These are phyloP conservation scores for Aegilops bicornis DNA, from an alignment of 176 grass and related monocot species.

Conservation along the genomic window DNA sequence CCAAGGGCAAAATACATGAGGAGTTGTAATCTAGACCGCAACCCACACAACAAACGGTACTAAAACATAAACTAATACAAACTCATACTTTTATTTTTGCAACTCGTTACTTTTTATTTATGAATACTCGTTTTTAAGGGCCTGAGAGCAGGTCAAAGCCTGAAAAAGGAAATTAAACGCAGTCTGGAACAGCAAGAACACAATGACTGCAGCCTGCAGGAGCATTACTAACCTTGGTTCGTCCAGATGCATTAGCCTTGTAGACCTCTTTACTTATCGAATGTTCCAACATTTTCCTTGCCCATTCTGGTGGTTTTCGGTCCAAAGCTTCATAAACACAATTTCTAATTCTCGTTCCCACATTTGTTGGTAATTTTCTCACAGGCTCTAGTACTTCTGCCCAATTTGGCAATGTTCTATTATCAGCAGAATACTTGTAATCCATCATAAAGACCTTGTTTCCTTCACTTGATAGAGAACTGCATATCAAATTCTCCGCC, in stretches of 20 bases:
- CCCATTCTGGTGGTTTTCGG: conserved; percentile 88
- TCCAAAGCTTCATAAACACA: conserved; percentile 88
- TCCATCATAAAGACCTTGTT: conserved; percentile 67
- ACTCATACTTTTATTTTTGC: background rate
- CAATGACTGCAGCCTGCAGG: background rate
- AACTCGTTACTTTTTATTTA: background rate
- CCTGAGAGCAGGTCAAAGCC: background rate
- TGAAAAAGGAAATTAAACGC: background rate
- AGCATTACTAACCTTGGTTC: conserved; percentile 74
- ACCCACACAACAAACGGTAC: background rate
- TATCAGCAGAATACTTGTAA: conserved; percentile 63
- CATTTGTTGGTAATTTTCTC: conserved; percentile 94
- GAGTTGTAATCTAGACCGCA: background rate
- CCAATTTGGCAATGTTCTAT: conserved; percentile 75
- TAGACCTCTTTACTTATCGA: conserved; percentile 97
- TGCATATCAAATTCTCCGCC: conserved; percentile 72
- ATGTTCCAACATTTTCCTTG: conserved; percentile 84
- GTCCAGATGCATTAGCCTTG: conserved; percentile 97
- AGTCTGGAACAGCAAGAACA: background rate
- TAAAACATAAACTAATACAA: background rate
- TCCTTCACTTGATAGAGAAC: conserved; percentile 46
- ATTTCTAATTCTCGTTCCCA: conserved; percentile 97
- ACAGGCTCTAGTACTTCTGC: conserved; percentile 85
- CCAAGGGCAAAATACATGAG: background rate
- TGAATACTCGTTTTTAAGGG: no score